Base-by-base conservation (phyloP, 2,329 filamentous ascomycete species). In the Fonsecaea multimorphosa region DNA sequence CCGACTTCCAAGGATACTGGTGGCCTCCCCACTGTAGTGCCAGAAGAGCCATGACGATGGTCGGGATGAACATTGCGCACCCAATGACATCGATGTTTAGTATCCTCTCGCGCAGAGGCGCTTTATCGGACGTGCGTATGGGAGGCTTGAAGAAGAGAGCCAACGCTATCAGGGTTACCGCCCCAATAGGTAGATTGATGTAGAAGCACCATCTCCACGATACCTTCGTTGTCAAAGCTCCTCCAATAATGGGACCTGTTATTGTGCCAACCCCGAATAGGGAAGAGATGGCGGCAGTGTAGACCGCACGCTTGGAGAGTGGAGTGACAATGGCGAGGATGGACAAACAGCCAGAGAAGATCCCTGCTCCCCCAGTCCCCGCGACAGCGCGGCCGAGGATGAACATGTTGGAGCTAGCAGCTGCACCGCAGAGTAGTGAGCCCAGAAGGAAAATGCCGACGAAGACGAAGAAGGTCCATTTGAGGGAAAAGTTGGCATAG, bases 341-440 rank as follows among this genome's bases (percentile, higher is more conserved):
- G 8, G 80, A 82, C 75, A 81, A 83, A 2, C 76, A 76, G 62
- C 84, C 84, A n/a, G 68, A 68, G 9, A 69, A 62, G 19, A 77
- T 70, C 3, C 76, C 77, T n/a, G 75, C 74, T 38, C 63, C 72
- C 1, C 76, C 77, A 27, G 74, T 58, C 1, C 76, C 76, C 31
- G 73, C 66, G 34, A 78, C 70, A 6, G 75, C 76, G n/a, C 76
- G 70, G 12, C 76, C 76, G 9, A 75, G 58, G 44, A 77, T 76
- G 34, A 78, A 66, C 8, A 72, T 67, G 2, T 57, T 70, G 5
- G 72, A 73, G 57, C 65, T 73, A 9, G 68, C 70, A 2, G 76
- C 73, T 12, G 75, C 70, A 22, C 68, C 75, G 36, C 73, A 74
- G 31, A 77, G 66, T 8, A 74, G 55, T 27, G 70, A 74, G 5